Percentiles rank a stretch among this genome's conserved stretches.
phyloP scores from a whole-genome alignment of 805 yeast genomes.

The Limtongozyma cylindracea region DNA sequence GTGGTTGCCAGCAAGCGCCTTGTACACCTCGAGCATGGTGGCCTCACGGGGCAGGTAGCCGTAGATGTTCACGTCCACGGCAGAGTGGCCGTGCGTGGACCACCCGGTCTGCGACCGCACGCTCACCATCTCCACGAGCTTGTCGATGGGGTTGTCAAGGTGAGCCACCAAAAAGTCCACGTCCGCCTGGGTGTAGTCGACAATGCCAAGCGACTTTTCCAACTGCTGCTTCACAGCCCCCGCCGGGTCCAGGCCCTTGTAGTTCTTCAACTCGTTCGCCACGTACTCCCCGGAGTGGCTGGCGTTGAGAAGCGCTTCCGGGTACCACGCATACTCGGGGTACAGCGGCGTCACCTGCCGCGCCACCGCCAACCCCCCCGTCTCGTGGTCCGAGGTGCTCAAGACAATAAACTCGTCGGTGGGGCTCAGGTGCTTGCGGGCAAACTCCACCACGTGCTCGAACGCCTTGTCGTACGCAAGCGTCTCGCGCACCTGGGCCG shows the following conservation, averaged over 20 bases:
- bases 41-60: slow-evolving; percentile 37
- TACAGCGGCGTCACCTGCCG: slow-evolving; percentile 41
- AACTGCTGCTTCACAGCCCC: slow-evolving; percentile 5
- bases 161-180: slow-evolving; percentile 4
- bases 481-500: slow-evolving; percentile 82
- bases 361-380: slow-evolving; percentile 83
- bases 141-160: not conserved
- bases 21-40: not conserved
- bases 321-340: slow-evolving; percentile 80
- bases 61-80: slow-evolving; percentile 85
- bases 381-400: slow-evolving; percentile 85
- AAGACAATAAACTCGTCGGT: slow-evolving; percentile 59
- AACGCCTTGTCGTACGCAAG: slow-evolving; percentile 72
- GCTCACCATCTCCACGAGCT: slow-evolving; percentile 37
- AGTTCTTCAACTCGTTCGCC: slow-evolving; percentile 15
- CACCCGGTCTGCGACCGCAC: slow-evolving; percentile 81
- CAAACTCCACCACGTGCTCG: slow-evolving; percentile 45
- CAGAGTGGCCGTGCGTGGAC: slow-evolving; percentile 92
- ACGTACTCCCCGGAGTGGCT: slow-evolving; percentile 59
- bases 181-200: slow-evolving; percentile 29
- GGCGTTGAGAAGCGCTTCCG: slow-evolving; percentile 45
- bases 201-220: slow-evolving; percentile 40
- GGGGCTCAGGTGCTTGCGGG: slow-evolving; percentile 14
- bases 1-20: slow-evolving; percentile 40
- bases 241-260: slow-evolving; percentile 1